Evolutionary conservation across 768 basidiomycete genomes (phyloP), one percentile per base, ranked within the genome.

Genomic region (Pulveroboletus sp.): DNA sequence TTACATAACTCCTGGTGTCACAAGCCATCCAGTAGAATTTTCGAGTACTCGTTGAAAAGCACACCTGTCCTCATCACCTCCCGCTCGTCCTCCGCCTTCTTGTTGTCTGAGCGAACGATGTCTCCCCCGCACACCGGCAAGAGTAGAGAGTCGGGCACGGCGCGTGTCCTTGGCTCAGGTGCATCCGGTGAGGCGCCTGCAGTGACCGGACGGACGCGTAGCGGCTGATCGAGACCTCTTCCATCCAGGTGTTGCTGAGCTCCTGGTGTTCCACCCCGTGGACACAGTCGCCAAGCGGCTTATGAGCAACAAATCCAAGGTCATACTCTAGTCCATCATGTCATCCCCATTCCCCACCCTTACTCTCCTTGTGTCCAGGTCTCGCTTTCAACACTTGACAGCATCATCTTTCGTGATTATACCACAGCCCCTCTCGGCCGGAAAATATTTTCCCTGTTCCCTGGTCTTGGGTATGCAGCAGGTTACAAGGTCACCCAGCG

Each of bases 231-330:
- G 9, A 46, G 7, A 2, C 1, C 31, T 7, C 11, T 13, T 13
- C 0, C 6, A 14, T 49, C 15, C 55, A 95, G 94, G 94, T 64
- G 76, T 99, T 61, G 93, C 94, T 57, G 95, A 99, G 75, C 78
- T 99, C 47, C 71, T 96, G 58, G 82, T 97, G 17, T 96, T 97
- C 74, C 93, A 96, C 67, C 93, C 93, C 17, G 89, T 93, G 21
- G 93, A 99, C 71, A 99, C 96, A 1, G 84, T 97, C 47, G 93
- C 96, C n/a, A 99, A 99, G 70, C 86, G 95, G 32, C 70, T 99
- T 46, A 99, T 99, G 95, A 94, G 91, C 68, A 96, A 97, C 81
- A 93, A 93, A 75, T 76, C 77, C 54, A 89, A 87, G 78, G 90
- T 84, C 49, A 8, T 13, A 13, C 18, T 4, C 35, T 9, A 9